Conservation (phyloP, 2,329 filamentous ascomycete genomes). For the Colletotrichum endophyticum region DNA sequence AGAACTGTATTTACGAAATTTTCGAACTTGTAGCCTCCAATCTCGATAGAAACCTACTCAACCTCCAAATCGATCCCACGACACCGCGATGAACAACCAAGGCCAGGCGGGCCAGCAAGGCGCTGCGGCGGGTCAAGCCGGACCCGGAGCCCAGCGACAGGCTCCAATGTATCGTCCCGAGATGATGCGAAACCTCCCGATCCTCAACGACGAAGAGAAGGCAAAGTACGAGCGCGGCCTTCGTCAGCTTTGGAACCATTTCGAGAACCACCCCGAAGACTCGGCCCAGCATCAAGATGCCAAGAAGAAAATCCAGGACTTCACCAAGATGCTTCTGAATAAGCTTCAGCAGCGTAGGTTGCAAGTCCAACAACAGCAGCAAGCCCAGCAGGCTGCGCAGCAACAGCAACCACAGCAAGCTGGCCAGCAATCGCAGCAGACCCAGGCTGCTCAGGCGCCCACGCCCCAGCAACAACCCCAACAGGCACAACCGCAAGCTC, state of each 20-base stretch:
- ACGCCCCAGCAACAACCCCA: conserved; percentile 26
- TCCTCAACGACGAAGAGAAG: conserved; percentile 60
- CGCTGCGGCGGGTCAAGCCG: conserved; percentile 19
- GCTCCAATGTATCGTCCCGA: conserved; percentile 54
- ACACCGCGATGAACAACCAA: conserved; percentile 19
- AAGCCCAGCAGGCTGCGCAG: conserved; percentile 28
- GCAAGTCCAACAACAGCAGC: conserved; percentile 38
- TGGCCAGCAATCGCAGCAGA: conserved; percentile 19
- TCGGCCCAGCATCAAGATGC: conserved; percentile 55
- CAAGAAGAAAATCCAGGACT: conserved; percentile 63
- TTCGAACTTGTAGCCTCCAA: background rate
- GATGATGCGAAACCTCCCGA: conserved; percentile 54
- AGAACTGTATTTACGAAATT: background rate
- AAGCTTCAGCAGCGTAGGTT: conserved; percentile 51
- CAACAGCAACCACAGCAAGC: background rate
- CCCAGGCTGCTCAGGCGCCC: conserved; percentile 19
- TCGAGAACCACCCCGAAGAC: conserved; percentile 51
- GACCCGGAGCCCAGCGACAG: conserved; percentile 28
- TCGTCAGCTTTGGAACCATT: conserved; percentile 56
- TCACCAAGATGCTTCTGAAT: conserved; percentile 59
- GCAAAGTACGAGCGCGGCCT: conserved; percentile 64
- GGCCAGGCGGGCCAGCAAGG: conserved; percentile 22
- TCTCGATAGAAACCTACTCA: background rate
- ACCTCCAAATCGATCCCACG: background rate
- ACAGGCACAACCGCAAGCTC: conserved; percentile 18